Base-by-base conservation (phyloP, 169 alveolate species). In the Cryptosporidium sp. region DNA sequence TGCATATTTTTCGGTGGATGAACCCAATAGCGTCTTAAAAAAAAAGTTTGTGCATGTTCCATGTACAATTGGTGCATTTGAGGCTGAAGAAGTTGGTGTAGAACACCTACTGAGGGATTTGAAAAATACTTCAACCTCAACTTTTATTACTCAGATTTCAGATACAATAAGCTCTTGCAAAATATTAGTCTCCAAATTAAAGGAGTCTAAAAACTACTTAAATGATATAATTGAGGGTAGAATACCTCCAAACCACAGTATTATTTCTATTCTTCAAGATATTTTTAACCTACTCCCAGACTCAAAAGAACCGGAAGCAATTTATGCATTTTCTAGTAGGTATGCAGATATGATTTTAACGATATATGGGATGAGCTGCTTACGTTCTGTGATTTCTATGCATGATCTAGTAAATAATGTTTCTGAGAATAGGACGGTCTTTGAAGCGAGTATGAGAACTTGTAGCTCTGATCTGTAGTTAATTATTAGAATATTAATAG, bases 81-180 rank as follows among this genome's bases (percentile, higher is more conserved):
- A 98, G 91, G 99, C 99, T 10, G 99, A 98, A 91, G 98, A 98
- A 87, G 99, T 98, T 6, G 99, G 99, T 21, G 99, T 98, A 45
- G 99, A 98, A 92, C 99, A 98, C 92, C 94, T 98, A 21, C 94
- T 98, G 68, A 96, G 99, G 84, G 99, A 98, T 92, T 92, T 98
- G 68, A 97, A 97, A 85, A 98, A 97, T 86, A 96, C 97, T 1
- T 96, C 99, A 73, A 94, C 97, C 10, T 97, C 99, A 18, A 95
- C 98, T 18, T 93, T 97, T 29, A 96, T 98, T 37, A 96, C 97
- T 59, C 85, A 71, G 89, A 96, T 93, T 33, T 95, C 95, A 1
- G 93, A 86, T 69, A 94, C 93, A 80, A 85, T 92, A 52, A 89
- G 93, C n/a, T 91, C 95, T 39, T 91, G 91, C 14, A 94, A 86